These are phyloP conservation scores for Suillus luteus DNA, from an alignment of 768 basidiomycete species.

Conservation along the genomic window DNA sequence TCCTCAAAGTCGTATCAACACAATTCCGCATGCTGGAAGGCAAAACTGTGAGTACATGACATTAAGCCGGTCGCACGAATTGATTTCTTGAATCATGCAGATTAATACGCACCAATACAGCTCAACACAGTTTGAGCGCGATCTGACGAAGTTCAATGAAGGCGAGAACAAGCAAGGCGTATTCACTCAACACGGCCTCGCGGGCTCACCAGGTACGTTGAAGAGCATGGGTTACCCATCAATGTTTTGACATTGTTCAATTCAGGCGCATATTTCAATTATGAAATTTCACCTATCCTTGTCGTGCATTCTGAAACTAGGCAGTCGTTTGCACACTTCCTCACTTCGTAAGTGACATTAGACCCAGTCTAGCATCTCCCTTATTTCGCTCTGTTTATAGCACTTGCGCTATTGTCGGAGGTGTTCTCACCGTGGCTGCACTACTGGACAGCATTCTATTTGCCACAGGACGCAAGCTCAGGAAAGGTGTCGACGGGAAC, in stretches of 20 bases:
- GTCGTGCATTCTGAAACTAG: conserved; percentile 89
- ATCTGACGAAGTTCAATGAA: conserved; percentile 64
- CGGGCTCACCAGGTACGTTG: conserved; percentile 66
- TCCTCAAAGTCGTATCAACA: conserved; percentile 98
- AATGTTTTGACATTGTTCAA: conserved; percentile 6
- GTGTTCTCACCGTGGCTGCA: conserved; percentile 92
- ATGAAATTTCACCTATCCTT: conserved; percentile 95
- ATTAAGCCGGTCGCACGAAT: neutral
- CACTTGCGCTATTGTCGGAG: conserved; percentile 96
- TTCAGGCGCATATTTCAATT: conserved; percentile 83
- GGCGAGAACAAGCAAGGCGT: conserved; percentile 65
- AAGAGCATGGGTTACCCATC: neutral
- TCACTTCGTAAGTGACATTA: conserved; percentile 80
- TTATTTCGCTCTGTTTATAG: conserved; percentile 40
- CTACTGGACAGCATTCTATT: conserved; percentile 87
- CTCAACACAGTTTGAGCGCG: conserved; percentile 94
- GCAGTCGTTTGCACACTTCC: conserved; percentile 96
- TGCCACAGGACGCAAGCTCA: conserved; percentile 73
- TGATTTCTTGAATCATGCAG: conserved; percentile 33
- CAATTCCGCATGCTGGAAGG: conserved; percentile 86
- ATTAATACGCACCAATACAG: conserved; percentile 94
- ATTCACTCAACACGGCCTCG: conserved; percentile 70
- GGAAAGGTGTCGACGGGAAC: conserved; percentile 50
- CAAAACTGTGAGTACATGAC: conserved; percentile 50
- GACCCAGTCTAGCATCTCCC: neutral